These are phyloP conservation scores for Aspergillus sp. DNA, from an alignment of 2,329 filamentous ascomycete genomes.

Conservation along the genomic window DNA sequence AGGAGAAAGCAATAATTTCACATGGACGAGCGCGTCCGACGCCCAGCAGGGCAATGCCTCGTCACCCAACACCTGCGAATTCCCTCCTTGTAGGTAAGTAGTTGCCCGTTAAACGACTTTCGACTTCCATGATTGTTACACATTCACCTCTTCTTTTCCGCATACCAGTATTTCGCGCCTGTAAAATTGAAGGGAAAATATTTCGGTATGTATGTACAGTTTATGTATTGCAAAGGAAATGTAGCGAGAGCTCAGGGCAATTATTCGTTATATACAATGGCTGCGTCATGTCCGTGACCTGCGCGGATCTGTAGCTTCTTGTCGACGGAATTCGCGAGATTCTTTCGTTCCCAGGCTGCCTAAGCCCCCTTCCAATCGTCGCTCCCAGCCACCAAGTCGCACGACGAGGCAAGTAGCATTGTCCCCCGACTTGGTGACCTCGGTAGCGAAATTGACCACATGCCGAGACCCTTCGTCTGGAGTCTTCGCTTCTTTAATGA, in stretches of 20 bases:
- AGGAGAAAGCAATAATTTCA: neutral
- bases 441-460: conserved; percentile 83
- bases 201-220: conserved; percentile 9
- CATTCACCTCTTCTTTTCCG: neutral
- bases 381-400: conserved; percentile 64
- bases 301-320: conserved; percentile 80
- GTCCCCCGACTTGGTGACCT: conserved; percentile 68
- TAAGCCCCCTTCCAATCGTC: conserved; percentile 71
- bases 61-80: neutral
- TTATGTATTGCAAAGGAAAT: conserved; percentile 2
- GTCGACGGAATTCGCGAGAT: conserved; percentile 76
- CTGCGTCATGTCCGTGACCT: conserved; percentile 55
- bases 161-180: neutral
- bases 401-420: conserved; percentile 66
- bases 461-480: conserved; percentile 79
- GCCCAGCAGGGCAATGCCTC: neutral
- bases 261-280: conserved; percentile 2
- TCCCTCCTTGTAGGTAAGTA: neutral
- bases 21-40: neutral
- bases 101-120: too few relatives aligned
- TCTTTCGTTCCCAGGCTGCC: conserved; percentile 92
- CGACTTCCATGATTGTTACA: too few relatives aligned
- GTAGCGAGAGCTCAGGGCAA: conserved; percentile 1
- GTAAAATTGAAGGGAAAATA: neutral
- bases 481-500: conserved; percentile 89